Conservation (phyloP, 1,139 yeast genomes). For the Williopsis jadinii region DNA sequence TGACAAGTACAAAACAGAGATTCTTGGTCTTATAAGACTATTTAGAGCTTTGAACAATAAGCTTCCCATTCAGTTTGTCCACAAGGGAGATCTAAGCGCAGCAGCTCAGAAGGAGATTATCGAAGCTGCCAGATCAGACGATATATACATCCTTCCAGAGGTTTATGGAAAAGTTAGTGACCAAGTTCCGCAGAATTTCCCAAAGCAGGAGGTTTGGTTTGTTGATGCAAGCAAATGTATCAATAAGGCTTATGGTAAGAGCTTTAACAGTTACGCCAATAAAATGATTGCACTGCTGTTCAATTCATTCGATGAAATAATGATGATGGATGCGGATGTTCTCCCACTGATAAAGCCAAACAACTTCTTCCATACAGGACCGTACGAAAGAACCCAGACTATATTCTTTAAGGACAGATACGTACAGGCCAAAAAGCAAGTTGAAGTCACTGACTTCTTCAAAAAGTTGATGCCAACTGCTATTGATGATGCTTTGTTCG, state of each 20-base stretch:
- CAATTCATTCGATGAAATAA: constrained; percentile 40
- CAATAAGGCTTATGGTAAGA: constrained; percentile 19
- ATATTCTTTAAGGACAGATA: constrained; percentile 39
- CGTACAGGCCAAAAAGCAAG: constrained; percentile 25
- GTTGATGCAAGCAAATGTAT: constrained; percentile 32
- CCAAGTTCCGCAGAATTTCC: constrained; percentile 18
- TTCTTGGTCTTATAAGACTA: constrained; percentile 33
- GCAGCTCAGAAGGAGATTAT: constrained; percentile 23
- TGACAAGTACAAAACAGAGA: constrained; percentile 32
- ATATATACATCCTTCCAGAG: constrained; percentile 22
- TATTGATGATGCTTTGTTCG: constrained; percentile 26
- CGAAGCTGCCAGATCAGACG: constrained; percentile 24
- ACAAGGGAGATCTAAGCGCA: constrained; percentile 33
- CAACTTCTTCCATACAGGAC: constrained; percentile 29
- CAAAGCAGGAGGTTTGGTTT: constrained; percentile 42
- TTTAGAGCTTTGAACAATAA: constrained; percentile 40
- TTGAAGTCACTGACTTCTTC: constrained; percentile 30
- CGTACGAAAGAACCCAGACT: constrained; percentile 32
- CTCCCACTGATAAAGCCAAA: constrained; percentile 33
- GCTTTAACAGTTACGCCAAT: constrained; percentile 37
- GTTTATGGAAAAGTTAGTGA: constrained; percentile 1
- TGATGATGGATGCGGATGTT: constrained; percentile 46
- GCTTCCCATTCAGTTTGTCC: constrained; percentile 49
- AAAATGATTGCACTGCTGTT: constrained; percentile 43
- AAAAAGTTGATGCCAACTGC: constrained; percentile 33